Evolutionary conservation across 2,329 filamentous ascomycete genomes (phyloP), one percentile per base, ranked within the genome.

Genomic region (Chaetomiaceae sp.): DNA sequence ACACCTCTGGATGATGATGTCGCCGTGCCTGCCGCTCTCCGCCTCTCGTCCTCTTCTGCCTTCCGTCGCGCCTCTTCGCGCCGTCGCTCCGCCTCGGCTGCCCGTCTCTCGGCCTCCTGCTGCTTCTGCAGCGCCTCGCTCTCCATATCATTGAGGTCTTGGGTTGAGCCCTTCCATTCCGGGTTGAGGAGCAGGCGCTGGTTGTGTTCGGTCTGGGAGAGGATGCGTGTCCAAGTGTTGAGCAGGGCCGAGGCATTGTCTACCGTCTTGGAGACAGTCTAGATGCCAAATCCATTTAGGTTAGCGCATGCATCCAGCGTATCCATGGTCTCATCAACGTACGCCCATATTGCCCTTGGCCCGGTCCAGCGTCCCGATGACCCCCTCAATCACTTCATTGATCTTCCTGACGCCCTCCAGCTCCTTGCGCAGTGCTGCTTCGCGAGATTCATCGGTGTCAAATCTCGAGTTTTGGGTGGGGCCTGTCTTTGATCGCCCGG

Each of bases 201-300:
- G 65, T 95, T 97, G 70, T 99, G 93, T 70, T 99, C 93, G 4
- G 93, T 96, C 69, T 99, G 93, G 6, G 89, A 93, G 12, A 99
- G 80, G 58, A 99, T 96, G 46, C 90, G 85, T 8, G 90, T 95
- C 92, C 92, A 99, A 14, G 91, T 95, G 62, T 95, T 90, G 27
- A 99, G 82, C 13, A 99, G 79, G 1, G 87, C 87, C 13, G 91
- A 95, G 3, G 93, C 90, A 49, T 91, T 92, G 58, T 80, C 79
- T 37, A 97, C 90, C 3, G 93, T 96, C 55, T 80, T 79, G 48
- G 86, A 86, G 31, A 97, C 91, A 20, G 86, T 95, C 87, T 88
- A 45, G 5, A 53, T 8, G 42, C 17, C 6, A 37, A 37, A 2
- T 2, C 2, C 5, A 27, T 2, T 16, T 25, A 13, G 33, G 49